phyloP scores from a whole-genome alignment of 306 rosid species.

The Senna tora region DNA sequence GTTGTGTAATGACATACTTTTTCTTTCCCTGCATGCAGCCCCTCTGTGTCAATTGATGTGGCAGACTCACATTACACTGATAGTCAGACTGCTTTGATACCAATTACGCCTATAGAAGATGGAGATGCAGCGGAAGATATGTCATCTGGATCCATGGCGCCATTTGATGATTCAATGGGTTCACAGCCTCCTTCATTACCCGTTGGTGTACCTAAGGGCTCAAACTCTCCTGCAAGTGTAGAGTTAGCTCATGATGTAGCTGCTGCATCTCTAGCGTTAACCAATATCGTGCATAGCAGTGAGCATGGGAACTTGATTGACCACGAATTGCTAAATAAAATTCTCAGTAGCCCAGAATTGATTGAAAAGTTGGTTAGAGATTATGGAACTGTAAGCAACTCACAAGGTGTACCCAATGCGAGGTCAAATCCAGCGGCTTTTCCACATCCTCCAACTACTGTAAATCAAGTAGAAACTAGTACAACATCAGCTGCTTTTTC shows the following conservation, averaged over 20 bases:
- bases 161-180: background rate
- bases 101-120: conserved; percentile 12
- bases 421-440: background rate
- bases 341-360: conserved; percentile 5
- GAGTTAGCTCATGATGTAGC: too few species aligned
- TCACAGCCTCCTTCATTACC: background rate
- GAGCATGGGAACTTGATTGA: conserved; percentile 1
- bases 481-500: background rate
- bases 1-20: background rate
- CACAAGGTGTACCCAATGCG: background rate
- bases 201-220: background rate
- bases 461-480: conserved; percentile 4
- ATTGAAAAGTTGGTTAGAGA: conserved; percentile 7
- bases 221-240: too few species aligned
- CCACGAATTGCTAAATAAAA: background rate
- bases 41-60: conserved; percentile 5
- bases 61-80: background rate
- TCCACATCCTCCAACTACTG: background rate
- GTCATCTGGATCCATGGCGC: background rate
- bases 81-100: background rate
- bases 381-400: background rate
- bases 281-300: background rate
- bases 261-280: conserved; percentile 5
- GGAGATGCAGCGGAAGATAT: background rate
- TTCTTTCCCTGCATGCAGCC: background rate